Percentiles rank a stretch among this genome's conserved stretches.
Conservation (phyloP, 2,329 filamentous ascomycete genomes). For the Emericellopsis cladophorae region DNA sequence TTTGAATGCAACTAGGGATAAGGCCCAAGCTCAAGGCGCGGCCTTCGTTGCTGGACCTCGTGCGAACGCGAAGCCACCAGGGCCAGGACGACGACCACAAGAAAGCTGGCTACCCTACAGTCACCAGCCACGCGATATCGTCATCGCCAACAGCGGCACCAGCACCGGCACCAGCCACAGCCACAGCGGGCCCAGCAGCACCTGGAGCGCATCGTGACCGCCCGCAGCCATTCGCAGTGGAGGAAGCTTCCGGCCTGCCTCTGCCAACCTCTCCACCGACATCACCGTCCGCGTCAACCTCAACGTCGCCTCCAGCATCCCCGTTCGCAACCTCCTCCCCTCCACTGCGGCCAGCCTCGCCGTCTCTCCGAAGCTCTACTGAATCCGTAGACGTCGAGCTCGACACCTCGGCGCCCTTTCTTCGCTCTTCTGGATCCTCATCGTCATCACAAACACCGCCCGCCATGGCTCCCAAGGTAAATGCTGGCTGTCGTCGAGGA, state of each 20-base stretch:
- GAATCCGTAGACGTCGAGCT: slow-evolving; percentile 11
- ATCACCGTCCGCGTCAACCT: slow-evolving; percentile 14
- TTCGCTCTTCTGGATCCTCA: slow-evolving; percentile 5
- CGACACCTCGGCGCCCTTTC: slow-evolving; percentile 11
- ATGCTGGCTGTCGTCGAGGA: slow-evolving; percentile 13
- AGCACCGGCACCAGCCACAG: background rate
- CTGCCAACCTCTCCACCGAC: slow-evolving; percentile 27
- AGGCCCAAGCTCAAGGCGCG: slow-evolving; percentile 35
- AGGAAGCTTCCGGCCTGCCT: slow-evolving; percentile 24
- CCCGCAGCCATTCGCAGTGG: slow-evolving; percentile 12
- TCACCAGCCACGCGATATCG: slow-evolving; percentile 1
- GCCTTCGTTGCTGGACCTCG: slow-evolving; percentile 39
- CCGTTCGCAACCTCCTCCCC: slow-evolving; percentile 12
- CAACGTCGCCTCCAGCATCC: slow-evolving; percentile 4
- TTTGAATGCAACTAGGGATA: slow-evolving; percentile 38
- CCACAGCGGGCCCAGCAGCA: slow-evolving; percentile 2
- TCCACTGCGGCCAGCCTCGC: slow-evolving; percentile 16
- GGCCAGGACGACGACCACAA: too few relatives aligned
- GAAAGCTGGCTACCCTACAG: slow-evolving; percentile 12
- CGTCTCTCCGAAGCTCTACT: slow-evolving; percentile 13
- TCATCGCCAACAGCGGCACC: slow-evolving; percentile 12
- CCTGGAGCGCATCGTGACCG: background rate
- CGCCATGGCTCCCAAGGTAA: slow-evolving; percentile 43
- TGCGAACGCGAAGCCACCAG: slow-evolving; percentile 20
- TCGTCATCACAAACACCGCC: slow-evolving; percentile 9